Percentiles rank a stretch among this genome's conserved stretches.
phyloP scores from a whole-genome alignment of 495 filamentous ascomycete species.

The Wilcoxina mikolae region DNA sequence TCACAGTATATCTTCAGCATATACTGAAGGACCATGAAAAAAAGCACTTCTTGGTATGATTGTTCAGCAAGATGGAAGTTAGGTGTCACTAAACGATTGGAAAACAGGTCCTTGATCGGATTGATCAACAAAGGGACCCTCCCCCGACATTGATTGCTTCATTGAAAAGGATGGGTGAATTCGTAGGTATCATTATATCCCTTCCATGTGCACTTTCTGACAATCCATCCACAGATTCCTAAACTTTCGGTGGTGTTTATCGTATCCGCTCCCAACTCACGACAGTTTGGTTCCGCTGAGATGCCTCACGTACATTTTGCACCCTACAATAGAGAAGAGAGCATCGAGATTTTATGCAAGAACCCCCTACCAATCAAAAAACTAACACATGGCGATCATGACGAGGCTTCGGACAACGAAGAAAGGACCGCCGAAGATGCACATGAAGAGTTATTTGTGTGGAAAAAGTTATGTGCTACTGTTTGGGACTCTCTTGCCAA shows the following conservation, averaged over 20 bases:
- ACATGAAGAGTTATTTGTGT: slow-evolving; percentile 45
- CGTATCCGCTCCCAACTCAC: slow-evolving; percentile 53
- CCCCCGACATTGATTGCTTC: slow-evolving; percentile 70
- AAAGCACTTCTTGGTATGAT: slow-evolving; percentile 24
- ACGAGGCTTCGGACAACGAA: slow-evolving; percentile 22
- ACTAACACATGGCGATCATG: neutral
- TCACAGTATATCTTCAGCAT: slow-evolving; percentile 53
- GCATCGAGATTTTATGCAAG: slow-evolving; percentile 52
- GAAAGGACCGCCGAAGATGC: slow-evolving; percentile 16
- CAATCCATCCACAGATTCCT: slow-evolving; percentile 49
- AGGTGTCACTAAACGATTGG: neutral
- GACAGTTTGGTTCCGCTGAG: slow-evolving; percentile 54
- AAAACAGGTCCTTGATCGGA: slow-evolving; percentile 54
- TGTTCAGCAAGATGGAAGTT: neutral
- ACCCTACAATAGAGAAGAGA: slow-evolving; percentile 65
- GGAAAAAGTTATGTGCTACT: slow-evolving; percentile 59
- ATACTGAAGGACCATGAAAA: slow-evolving; percentile 36
- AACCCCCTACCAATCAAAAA: slow-evolving; percentile 34
- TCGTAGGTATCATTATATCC: slow-evolving; percentile 37
- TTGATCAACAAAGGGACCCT: slow-evolving; percentile 73
- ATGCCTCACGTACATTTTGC: slow-evolving; percentile 73
- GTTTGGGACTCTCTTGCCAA: slow-evolving; percentile 60
- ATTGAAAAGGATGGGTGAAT: slow-evolving; percentile 60
- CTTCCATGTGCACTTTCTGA: neutral
- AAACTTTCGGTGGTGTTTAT: slow-evolving; percentile 65